A percentile compares a stretch with the other conserved stretches of the same genome.
These are phyloP conservation scores for Penicillium verrucosum DNA, from an alignment of 2,329 filamentous ascomycete species.

Conservation along the genomic window DNA sequence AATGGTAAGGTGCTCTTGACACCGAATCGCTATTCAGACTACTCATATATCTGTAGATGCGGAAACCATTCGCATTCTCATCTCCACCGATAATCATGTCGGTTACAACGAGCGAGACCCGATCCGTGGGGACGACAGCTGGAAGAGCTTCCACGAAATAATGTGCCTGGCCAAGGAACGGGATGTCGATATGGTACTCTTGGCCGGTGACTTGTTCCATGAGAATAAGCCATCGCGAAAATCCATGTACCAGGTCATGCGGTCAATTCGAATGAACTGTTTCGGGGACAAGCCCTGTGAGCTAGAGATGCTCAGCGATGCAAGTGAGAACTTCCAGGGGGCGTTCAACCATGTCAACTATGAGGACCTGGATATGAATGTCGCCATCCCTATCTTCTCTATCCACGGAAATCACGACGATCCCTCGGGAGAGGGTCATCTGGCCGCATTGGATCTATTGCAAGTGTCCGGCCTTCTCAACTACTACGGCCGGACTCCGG, in stretches of 20 bases:
- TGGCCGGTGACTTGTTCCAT: slow-evolving; percentile 93
- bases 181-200: slow-evolving; percentile 96
- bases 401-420: slow-evolving; percentile 99
- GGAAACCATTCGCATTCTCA: slow-evolving; percentile 89
- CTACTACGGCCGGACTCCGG: slow-evolving; percentile 88
- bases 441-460: slow-evolving; percentile 84
- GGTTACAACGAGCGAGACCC: slow-evolving; percentile 92
- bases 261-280: slow-evolving; percentile 87
- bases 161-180: slow-evolving; percentile 80
- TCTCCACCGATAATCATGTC: slow-evolving; percentile 97
- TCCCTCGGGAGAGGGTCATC: slow-evolving; percentile 91
- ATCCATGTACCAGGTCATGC: slow-evolving; percentile 96
- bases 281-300: slow-evolving; percentile 94
- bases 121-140: slow-evolving; percentile 94
- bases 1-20: slow-evolving; percentile 25
- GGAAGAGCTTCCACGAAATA: slow-evolving; percentile 92
- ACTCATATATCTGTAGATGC: slow-evolving; percentile 43
- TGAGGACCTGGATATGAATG: slow-evolving; percentile 93
- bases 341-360: slow-evolving; percentile 96
- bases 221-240: slow-evolving; percentile 97
- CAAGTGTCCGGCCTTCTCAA: slow-evolving; percentile 90
- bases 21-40: neutral
- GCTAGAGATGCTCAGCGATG: slow-evolving; percentile 90
- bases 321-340: slow-evolving; percentile 82
- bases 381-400: slow-evolving; percentile 94